phyloP scores from a whole-genome alignment of 2,329 filamentous ascomycete genomes.

The Microcyclosporella mali region DNA sequence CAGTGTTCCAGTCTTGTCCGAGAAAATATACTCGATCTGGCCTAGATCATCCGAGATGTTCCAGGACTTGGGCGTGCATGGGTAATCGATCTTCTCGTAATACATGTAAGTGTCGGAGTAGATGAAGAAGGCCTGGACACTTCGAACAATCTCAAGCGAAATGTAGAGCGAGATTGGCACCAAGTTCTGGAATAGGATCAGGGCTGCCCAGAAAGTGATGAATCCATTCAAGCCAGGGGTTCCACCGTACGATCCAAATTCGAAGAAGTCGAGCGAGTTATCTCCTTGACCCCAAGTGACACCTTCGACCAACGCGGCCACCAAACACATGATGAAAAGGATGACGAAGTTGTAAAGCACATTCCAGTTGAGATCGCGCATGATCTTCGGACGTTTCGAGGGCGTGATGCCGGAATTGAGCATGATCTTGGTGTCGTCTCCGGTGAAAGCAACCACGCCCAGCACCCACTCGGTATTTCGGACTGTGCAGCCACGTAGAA shows the following conservation, averaged over 20 bases:
- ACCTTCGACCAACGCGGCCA: constrained; percentile 79
- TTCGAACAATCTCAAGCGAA: constrained; percentile 89
- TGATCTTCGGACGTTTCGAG: constrained; percentile 85
- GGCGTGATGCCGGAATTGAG: constrained; percentile 94
- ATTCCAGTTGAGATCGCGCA: constrained; percentile 92
- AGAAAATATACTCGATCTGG: constrained; percentile 99
- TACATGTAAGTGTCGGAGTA: constrained; percentile 97
- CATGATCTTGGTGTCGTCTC: constrained; percentile 98
- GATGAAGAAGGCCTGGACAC: constrained; percentile 91
- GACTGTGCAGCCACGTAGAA: constrained; percentile 87
- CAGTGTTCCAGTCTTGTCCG: constrained; percentile 83
- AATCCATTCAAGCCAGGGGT: constrained; percentile 75
- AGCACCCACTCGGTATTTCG: constrained; percentile 95
- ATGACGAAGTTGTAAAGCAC: constrained; percentile 95
- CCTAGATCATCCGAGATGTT: constrained; percentile 98
- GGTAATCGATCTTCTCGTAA: constrained; percentile 87
- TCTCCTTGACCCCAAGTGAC: constrained; percentile 69
- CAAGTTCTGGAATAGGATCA: constrained; percentile 97
- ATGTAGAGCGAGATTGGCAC: constrained; percentile 98
- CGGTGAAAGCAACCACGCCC: constrained; percentile 88
- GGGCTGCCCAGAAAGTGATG: constrained; percentile 91
- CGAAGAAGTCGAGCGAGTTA: constrained; percentile 73
- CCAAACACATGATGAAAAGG: constrained; percentile 80
- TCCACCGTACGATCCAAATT: constrained; percentile 66
- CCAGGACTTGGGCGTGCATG: constrained; percentile 96